Evolutionary conservation across 2,329 filamentous ascomycete species (phyloP).

Genomic region (Metarhizium sp.): DNA sequence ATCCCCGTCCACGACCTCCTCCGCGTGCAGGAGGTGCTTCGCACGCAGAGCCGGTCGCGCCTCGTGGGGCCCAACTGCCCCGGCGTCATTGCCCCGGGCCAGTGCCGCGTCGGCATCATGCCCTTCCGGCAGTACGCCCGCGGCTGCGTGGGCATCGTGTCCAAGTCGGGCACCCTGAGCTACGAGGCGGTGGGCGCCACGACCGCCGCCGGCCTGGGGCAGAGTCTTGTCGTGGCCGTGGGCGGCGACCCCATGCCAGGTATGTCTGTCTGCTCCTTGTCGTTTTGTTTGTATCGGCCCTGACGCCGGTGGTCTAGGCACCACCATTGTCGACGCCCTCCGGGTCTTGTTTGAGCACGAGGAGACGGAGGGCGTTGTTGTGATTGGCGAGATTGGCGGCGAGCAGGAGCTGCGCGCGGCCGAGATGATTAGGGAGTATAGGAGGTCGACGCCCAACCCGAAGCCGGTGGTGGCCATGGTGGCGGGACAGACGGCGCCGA

Average conservation of each 20-base stretch:
- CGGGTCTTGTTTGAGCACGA: conserved; percentile 57
- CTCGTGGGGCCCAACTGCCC: conserved; percentile 76
- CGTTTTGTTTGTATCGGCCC: background rate
- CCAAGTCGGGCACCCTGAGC: conserved; percentile 72
- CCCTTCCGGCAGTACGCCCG: conserved; percentile 32
- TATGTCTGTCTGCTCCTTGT: conserved; percentile 6
- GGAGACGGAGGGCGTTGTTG: conserved; percentile 61
- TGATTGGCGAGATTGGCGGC: conserved; percentile 66
- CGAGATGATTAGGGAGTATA: conserved; percentile 60
- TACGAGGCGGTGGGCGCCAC: conserved; percentile 73
- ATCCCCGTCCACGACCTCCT: conserved; percentile 72
- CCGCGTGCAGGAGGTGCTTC: conserved; percentile 57
- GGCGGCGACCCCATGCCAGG: conserved; percentile 68
- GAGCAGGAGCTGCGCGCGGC: conserved; percentile 62
- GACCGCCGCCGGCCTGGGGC: conserved; percentile 63
- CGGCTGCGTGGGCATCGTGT: conserved; percentile 64
- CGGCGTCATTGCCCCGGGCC: conserved; percentile 67
- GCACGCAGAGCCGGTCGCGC: conserved; percentile 61
- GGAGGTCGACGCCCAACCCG: conserved; percentile 41
- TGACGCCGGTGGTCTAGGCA: conserved; percentile 21
- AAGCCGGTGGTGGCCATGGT: conserved; percentile 59
- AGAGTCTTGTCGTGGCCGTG: conserved; percentile 69
- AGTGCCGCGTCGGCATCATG: conserved; percentile 43
- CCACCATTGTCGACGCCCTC: conserved; percentile 62
- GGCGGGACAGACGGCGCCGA: conserved; percentile 52